Base-by-base conservation (phyloP, 164 flowering plant species). In the Umbellularia californica region DNA sequence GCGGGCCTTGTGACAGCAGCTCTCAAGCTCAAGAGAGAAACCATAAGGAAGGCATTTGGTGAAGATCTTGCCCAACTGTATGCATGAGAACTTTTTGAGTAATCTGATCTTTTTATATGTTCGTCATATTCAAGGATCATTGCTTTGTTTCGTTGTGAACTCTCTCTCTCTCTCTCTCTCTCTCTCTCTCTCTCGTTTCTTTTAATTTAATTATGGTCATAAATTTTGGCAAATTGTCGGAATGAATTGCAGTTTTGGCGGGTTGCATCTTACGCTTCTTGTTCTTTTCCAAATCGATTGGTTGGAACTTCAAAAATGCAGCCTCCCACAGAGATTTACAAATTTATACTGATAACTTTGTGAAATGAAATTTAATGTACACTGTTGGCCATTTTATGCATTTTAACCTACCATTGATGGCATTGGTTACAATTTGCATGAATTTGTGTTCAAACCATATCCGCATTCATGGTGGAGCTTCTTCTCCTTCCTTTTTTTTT, bases 1-100 rank as follows among this genome's bases (percentile, higher is more conserved):
- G 83, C 95, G 51, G 98, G 98, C 35, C 80, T 95, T 20, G 99
- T 93, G 50, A 93, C 99, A 64, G 97, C 97, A 33, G 97, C 99
- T 68, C 90, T 95, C 69, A 95, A 95, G 88, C 85, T 95, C 74
- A 95, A 95, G 84, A 90, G 99, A 83, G 99, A 95, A 64, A 82
- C 74, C 47, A 78, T 94, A 30, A 87, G 85, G 82, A 95, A 89
- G 79, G 76, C 81, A 24, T 92, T 89, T 77, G 84, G 92, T 10
- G 89, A 90, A 28, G 98, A 93, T 17, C 97, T 95, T 70, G 73
- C 89, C 23, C 81, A 83, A 75, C 80, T 95, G 72, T 95, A 93
- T 78, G 76, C 82, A 30, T 87, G 72, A 41, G 55, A 30, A 51
- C 58, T 19, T 23, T 2, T 30, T 30, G 35, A 5, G 19, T 30